Conservation (phyloP, 1,139 yeast genomes). For the Diutina ranongensis region DNA sequence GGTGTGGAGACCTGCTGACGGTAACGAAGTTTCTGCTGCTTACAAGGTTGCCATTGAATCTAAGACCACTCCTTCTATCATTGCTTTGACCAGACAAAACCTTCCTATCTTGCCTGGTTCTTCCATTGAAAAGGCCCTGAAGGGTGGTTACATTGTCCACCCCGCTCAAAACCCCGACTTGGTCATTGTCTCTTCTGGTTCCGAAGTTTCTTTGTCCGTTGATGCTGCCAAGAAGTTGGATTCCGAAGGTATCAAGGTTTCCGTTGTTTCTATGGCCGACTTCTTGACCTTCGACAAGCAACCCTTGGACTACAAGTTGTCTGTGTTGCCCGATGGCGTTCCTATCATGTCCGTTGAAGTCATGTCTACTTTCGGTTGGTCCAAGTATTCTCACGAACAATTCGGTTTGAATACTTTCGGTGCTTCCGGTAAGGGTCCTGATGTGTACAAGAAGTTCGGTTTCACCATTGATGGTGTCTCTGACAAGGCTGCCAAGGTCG, state of each 20-base stretch:
- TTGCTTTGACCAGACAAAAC: slow-evolving; percentile 96
- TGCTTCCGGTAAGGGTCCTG: slow-evolving; percentile 87
- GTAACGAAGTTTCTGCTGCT: slow-evolving; percentile 97
- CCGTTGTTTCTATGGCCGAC: slow-evolving; percentile 90
- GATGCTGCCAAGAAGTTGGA: slow-evolving; percentile 62
- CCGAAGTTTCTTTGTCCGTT: slow-evolving; percentile 74
- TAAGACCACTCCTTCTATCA: slow-evolving; percentile 69
- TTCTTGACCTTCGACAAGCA: slow-evolving; percentile 84
- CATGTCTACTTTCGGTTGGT: slow-evolving; percentile 87
- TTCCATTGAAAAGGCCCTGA: slow-evolving; percentile 77
- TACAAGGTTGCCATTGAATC: slow-evolving; percentile 70
- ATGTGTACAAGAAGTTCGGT: slow-evolving; percentile 74
- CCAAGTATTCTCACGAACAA: slow-evolving; percentile 92
- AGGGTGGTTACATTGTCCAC: slow-evolving; percentile 86
- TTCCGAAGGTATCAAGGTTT: slow-evolving; percentile 57
- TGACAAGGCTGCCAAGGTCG: slow-evolving; percentile 69
- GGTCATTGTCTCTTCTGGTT: slow-evolving; percentile 85
- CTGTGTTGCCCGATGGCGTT: slow-evolving; percentile 88
- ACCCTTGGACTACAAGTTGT: slow-evolving; percentile 63
- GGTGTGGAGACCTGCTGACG: slow-evolving; percentile 99
- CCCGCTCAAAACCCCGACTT: slow-evolving; percentile 59
- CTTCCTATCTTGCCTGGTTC: slow-evolving; percentile 95
- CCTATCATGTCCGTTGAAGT: slow-evolving; percentile 95
- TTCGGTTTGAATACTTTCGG: slow-evolving; percentile 95
- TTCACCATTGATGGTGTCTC: slow-evolving; percentile 94